phyloP scores from a whole-genome alignment of 495 filamentous ascomycete species.

The Neurospora pannonica region DNA sequence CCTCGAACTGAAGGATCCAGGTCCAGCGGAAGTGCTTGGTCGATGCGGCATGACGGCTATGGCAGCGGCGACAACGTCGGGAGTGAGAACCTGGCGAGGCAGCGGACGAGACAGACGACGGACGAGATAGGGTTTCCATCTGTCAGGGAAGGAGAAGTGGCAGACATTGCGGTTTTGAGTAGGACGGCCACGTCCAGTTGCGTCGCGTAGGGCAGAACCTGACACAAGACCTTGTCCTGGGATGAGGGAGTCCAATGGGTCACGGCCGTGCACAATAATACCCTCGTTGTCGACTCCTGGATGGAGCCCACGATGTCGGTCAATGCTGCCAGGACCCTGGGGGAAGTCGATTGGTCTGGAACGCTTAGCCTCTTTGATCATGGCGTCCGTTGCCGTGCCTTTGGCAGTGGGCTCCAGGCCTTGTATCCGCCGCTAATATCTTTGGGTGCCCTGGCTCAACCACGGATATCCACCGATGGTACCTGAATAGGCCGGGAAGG shows the following conservation, averaged over 20 bases:
- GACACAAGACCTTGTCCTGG: conserved; percentile 35
- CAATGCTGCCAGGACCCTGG: neutral
- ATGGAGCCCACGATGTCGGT: conserved; percentile 5
- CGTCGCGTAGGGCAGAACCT: conserved; percentile 27
- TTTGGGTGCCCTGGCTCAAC: neutral
- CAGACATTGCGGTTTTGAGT: conserved; percentile 25
- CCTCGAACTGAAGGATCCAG: conserved; percentile 9
- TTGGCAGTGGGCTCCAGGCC: conserved; percentile 1
- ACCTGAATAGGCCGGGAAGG: conserved; percentile 2
- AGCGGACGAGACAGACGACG: conserved; percentile 29
- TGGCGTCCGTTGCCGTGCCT: conserved; percentile 13
- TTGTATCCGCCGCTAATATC: neutral
- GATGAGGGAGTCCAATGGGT: conserved; percentile 25
- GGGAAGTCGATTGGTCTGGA: conserved; percentile 10
- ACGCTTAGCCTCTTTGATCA: conserved; percentile 23
- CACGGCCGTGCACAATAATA: conserved; percentile 23
- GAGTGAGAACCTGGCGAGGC: conserved; percentile 14
- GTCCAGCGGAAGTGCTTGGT: conserved; percentile 34
- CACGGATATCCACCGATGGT: neutral
- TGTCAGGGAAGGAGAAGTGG: conserved; percentile 21
- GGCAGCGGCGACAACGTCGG: conserved; percentile 16
- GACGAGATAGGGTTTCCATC: conserved; percentile 27
- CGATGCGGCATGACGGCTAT: conserved; percentile 26
- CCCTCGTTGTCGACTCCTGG: conserved; percentile 17
- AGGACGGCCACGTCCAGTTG: conserved; percentile 8